Base-by-base conservation (phyloP, 306 rosid species). In the Abrus precatorius region DNA sequence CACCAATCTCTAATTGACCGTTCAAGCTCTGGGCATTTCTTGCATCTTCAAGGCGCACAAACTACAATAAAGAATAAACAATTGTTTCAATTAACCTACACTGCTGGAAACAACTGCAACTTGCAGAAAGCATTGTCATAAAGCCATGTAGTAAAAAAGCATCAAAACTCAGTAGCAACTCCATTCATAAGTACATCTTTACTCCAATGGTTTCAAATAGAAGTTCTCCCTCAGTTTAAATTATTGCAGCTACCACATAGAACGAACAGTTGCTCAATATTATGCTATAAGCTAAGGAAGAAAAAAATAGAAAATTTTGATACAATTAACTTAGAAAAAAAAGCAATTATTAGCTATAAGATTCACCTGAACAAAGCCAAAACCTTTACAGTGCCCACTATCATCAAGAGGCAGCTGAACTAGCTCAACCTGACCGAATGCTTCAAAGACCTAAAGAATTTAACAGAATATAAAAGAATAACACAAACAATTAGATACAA, bases 381-480 rank as follows among this genome's bases (percentile, higher is more conserved):
- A 95, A 72, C 99, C 99, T 86, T 95, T 95, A 92, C 94, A 91
- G 34, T 85, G 86, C 75, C 97, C 97, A 80, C 84, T 84, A 83
- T 95, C 99, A 78, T 95, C 99, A 69, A 85, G 84, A 64, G 99
- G 99, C 87, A 95, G 76, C 87, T 93, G 99, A 76, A 95, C 99
- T 74, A 93, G 89, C 84, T 95, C 99, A 72, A 95, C 94, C 55
- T 84, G 89, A 86, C 99, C 99, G 89, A 95, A 95, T 68, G 99
- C 96, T 88, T 94, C 99, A 84, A 95, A 95, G 64, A 95, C 99
- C 99, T 95, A 85, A 7, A 76, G 13, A 33, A 67, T 55, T 69
- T 34, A 50, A 55, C 81, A 52, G 54, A 38, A 76, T 43, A 49
- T 80, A 83, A 61, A 9, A 40, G 57, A 47, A 54, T 52, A 61